A percentile compares a stretch with the other conserved stretches of the same genome.
These are phyloP conservation scores for Kwoniella dendrophila DNA, from an alignment of 768 basidiomycete genomes.

Conservation along the genomic window DNA sequence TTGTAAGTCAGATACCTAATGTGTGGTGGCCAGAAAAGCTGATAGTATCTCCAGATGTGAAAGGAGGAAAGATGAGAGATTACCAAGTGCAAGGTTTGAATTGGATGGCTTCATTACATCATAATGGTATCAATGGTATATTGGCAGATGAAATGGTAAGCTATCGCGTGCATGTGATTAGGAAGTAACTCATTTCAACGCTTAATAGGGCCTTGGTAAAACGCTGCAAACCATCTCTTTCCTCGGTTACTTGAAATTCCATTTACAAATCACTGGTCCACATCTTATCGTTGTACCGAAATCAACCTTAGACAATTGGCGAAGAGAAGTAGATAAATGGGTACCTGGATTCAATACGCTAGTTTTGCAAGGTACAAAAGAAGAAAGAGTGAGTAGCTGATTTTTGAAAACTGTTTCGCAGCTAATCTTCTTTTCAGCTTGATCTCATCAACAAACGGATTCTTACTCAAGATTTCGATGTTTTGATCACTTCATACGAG, in stretches of 20 bases:
- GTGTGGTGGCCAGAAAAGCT: background rate
- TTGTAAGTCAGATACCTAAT: constrained; percentile 62
- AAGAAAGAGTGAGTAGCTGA: constrained; percentile 70
- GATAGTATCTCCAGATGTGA: constrained; percentile 65
- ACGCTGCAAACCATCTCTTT: constrained; percentile 98
- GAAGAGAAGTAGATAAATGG: constrained; percentile 89
- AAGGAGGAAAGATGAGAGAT: constrained; percentile 79
- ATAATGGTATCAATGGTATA: constrained; percentile 95
- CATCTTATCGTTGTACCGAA: constrained; percentile 98
- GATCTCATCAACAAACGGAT: constrained; percentile 76
- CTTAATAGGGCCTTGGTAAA: constrained; percentile 84
- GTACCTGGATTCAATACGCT: constrained; percentile 82
- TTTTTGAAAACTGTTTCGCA: background rate
- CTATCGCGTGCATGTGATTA: background rate
- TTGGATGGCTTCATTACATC: constrained; percentile 95
- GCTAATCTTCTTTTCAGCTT: constrained; percentile 54
- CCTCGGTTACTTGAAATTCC: constrained; percentile 88
- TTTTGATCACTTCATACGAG: constrained; percentile 95
- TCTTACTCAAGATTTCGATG: constrained; percentile 84
- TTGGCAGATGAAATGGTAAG: constrained; percentile 94
- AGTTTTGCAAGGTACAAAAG: constrained; percentile 80
- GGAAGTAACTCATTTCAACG: background rate
- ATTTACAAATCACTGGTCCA: constrained; percentile 72
- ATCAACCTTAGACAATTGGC: constrained; percentile 96
- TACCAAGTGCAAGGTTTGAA: constrained; percentile 96